Base-by-base conservation (phyloP, 805 yeast species). In the Candida oleophila region DNA sequence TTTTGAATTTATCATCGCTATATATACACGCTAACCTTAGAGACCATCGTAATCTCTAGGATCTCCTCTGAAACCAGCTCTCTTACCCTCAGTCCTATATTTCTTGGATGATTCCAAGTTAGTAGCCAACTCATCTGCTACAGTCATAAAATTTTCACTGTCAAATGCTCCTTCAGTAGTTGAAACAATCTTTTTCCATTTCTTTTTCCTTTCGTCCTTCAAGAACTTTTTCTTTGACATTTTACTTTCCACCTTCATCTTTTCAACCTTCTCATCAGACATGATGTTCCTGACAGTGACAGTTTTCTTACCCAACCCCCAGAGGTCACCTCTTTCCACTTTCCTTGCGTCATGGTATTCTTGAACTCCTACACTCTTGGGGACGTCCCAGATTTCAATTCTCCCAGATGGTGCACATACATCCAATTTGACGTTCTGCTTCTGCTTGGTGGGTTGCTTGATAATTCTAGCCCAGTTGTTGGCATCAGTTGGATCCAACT, bases 291-390 rank as follows among this genome's bases (percentile, higher is more conserved):
- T 67, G 7, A 66, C 68, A 12, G 56, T 55, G 2, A 60, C 64
- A 28, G 65, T 57, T 56, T 72, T 72, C 53, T 64, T 64, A 8
- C 64, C 73, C 16, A 56, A 57, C 1, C 87, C 84, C 99, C 98
- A 94, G 44, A 84, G 66, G 61, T 94, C 99, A 19, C 97, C 96
- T 59, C 80, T 78, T n/a, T 65, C 65, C 0, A 89, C 80, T 62
- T 94, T 92, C 46, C 97, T 76, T 0, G 96, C 96, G 69, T 94
- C 98, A 59, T 88, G 95, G 55, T 89, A 94, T 2, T 73, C 81
- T 50, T 81, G 85, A 50, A 81, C 81, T 4, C 89, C 87, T 45
- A 79, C 74, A 16, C 95, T 82, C 61, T 84, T 87, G 0, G 97
- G 85, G 2, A 94, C 78, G 14, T 83, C 83, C 96, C 97, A 90